Base-by-base conservation (phyloP, 192 early-diverging fungal genomes). In the Endogone sp. region DNA sequence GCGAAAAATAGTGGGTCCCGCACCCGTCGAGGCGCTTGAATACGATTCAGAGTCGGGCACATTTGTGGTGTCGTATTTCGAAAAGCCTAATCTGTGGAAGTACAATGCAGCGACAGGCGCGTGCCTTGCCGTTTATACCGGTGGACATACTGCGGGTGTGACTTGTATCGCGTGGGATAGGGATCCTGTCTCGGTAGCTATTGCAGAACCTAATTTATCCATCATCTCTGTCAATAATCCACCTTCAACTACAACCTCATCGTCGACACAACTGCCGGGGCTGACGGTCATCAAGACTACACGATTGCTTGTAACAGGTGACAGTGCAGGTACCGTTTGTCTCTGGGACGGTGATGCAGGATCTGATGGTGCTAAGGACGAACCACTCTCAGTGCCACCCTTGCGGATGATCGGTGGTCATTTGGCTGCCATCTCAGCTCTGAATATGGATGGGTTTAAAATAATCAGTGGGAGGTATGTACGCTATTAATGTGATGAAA, bases 331-430 rank as follows among this genome's bases (percentile, higher is more conserved):
- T 16, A 77, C 69, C 9, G 73, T 89, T 26, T 84, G 76, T 67
- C 29, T 89, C 13, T 89, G 84, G 82, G 81, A 84, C 22, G 57
- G 81, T 28, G 80, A 81, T n/a, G 63, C 31, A 0, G 20, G 26
- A 71, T 80, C 30, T 64, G 68, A 65, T n/a, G 75, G 20, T 77
- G 78, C 71, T 71, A 78, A n/a, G 23, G 37, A 49, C 37, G 37
- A 49, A 79, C 62, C 73, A 72, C n/a, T 64, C 3, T 11, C 28
- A 2, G 29, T 44, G 3, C 26, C 54, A 29, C 71, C 78, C 20
- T 27, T 76, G 22, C 56, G 60, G 29, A 4, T 49, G 6, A 59
- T 80, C n/a, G 24, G 63, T 22, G 75, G 71, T 0, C 71, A 74
- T 57, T 26, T 44, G 10, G 54, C 58, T 16, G 31, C 69, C 26